Conservation (phyloP, 139 green algal species). For the Closterium sp. region DNA sequence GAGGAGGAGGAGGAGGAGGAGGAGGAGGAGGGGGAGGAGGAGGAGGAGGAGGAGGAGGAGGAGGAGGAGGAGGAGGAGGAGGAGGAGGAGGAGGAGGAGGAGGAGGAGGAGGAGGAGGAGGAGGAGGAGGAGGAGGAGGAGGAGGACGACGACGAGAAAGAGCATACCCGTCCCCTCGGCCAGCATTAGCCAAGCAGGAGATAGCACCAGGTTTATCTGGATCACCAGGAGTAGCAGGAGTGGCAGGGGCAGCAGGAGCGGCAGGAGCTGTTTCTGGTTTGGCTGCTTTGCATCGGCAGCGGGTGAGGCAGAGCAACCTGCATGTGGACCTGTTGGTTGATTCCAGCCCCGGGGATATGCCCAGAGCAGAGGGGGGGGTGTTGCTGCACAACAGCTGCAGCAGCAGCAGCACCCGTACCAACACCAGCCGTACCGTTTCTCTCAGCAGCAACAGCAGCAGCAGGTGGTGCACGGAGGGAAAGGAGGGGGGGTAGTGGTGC, state of each 20-base stretch:
- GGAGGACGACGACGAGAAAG: background rate
- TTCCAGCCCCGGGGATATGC: background rate
- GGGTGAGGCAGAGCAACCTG: background rate
- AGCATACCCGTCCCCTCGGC: background rate
- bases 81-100: background rate
- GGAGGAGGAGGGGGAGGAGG: background rate
- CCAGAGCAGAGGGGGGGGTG: background rate
- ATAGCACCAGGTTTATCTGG: background rate
- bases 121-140: background rate
- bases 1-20: background rate
- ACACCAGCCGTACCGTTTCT: background rate
- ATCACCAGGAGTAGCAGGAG: background rate
- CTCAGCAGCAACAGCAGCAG: background rate
- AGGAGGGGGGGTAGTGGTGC: background rate
- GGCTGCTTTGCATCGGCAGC: background rate
- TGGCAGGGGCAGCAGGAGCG: background rate
- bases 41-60: background rate
- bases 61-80: background rate
- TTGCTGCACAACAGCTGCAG: background rate
- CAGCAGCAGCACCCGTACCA: background rate
- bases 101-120: background rate
- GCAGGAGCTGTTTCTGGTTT: background rate
- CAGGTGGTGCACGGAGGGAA: background rate
- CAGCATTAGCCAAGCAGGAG: background rate
- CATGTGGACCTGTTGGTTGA: background rate